A percentile compares a stretch with the other conserved stretches of the same genome.
These are phyloP conservation scores for Dactylellina parvicollis DNA, from an alignment of 2,329 filamentous ascomycete genomes.

Conservation along the genomic window DNA sequence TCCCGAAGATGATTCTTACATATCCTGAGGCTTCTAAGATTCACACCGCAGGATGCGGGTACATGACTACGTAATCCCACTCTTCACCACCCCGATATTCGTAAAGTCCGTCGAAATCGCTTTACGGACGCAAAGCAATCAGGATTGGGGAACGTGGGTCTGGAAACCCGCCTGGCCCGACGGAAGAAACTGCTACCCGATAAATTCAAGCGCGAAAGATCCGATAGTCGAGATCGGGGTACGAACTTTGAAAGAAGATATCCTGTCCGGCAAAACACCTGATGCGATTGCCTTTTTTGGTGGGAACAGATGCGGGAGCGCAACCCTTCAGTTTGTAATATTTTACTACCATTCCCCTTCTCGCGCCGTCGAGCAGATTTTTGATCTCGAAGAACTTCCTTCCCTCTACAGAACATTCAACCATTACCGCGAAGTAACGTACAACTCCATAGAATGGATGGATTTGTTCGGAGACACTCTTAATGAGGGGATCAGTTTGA, in stretches of 20 bases:
- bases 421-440: conserved; percentile 7
- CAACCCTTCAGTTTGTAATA: conserved; percentile 17
- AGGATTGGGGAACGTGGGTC: neutral
- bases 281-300: conserved; percentile 23
- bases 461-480: neutral
- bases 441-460: conserved; percentile 11
- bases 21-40: neutral
- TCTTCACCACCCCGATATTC: neutral
- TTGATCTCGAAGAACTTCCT: conserved; percentile 8
- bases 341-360: conserved; percentile 7
- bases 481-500: conserved; percentile 5
- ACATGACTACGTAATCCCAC: neutral
- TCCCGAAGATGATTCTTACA: too few relatives aligned
- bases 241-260: neutral
- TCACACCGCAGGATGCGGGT: neutral
- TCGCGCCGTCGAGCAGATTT: neutral
- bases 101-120: conserved; percentile 1
- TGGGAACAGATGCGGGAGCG: neutral
- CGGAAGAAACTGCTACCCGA: neutral
- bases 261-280: neutral
- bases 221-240: conserved; percentile 1
- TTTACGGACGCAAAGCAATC: neutral
- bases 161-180: conserved; percentile 1
- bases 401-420: conserved; percentile 1
- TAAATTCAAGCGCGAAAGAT: neutral